These are phyloP conservation scores for Fusarium newnesense DNA, from an alignment of 2,329 filamentous ascomycete species.

Conservation along the genomic window DNA sequence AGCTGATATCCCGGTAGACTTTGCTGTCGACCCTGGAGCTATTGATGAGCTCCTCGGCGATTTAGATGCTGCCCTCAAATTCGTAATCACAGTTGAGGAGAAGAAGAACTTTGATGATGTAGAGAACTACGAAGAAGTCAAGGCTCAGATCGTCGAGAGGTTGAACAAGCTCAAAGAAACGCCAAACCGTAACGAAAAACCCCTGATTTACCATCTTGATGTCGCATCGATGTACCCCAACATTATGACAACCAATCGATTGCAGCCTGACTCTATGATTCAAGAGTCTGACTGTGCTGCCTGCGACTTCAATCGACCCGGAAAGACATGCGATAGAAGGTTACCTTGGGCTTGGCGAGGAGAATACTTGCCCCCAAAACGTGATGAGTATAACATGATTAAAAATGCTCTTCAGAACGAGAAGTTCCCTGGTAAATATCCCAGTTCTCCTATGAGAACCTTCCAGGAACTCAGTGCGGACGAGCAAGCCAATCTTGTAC, in stretches of 20 bases:
- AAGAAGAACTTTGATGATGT: slow-evolving; percentile 84
- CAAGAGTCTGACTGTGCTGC: slow-evolving; percentile 95
- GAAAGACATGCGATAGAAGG: slow-evolving; percentile 94
- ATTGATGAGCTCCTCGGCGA: slow-evolving; percentile 90
- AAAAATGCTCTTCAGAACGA: slow-evolving; percentile 91
- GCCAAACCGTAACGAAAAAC: slow-evolving; percentile 84
- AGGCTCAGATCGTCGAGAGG: slow-evolving; percentile 78
- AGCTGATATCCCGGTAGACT: slow-evolving; percentile 94
- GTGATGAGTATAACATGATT: slow-evolving; percentile 99
- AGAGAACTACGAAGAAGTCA: slow-evolving; percentile 85
- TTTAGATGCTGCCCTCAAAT: slow-evolving; percentile 87
- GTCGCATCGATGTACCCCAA: slow-evolving; percentile 99
- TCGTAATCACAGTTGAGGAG: slow-evolving; percentile 86
- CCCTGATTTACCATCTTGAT: slow-evolving; percentile 96
- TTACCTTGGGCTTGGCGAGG: slow-evolving; percentile 98
- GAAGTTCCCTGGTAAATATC: slow-evolving; percentile 82
- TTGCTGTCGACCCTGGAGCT: slow-evolving; percentile 86
- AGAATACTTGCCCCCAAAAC: slow-evolving; percentile 94
- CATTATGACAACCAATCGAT: slow-evolving; percentile 98
- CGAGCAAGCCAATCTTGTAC: slow-evolving; percentile 82
- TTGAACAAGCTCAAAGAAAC: slow-evolving; percentile 80
- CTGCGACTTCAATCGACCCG: slow-evolving; percentile 97
- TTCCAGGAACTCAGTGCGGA: slow-evolving; percentile 86
- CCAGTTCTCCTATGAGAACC: slow-evolving; percentile 74
- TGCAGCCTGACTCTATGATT: slow-evolving; percentile 99